Evolutionary conservation across 1,139 yeast genomes (phyloP).

Genomic region (Sugiyamaella japonica): DNA sequence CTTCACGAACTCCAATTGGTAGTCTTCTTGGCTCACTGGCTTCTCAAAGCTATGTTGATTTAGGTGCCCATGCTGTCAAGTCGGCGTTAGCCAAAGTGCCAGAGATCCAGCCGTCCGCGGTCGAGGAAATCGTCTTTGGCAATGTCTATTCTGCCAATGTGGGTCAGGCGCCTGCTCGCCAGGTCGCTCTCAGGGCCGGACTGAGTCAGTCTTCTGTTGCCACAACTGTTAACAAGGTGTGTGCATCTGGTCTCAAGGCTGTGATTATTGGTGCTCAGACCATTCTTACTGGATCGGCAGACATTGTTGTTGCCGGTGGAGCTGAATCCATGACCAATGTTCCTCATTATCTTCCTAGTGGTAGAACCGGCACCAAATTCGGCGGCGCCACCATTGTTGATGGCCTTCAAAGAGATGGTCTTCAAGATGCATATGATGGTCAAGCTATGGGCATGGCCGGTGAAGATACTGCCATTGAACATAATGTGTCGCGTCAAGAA

Average conservation of each 20-base stretch:
- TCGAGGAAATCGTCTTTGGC: constrained; percentile 91
- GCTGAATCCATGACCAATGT: constrained; percentile 97
- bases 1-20: constrained; percentile 95
- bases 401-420: constrained; percentile 88
- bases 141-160: constrained; percentile 90
- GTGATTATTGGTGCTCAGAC: constrained; percentile 88
- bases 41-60: constrained; percentile 73
- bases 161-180: constrained; percentile 98
- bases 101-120: constrained; percentile 67
- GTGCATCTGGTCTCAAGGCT: constrained; percentile 96
- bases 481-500: constrained; percentile 59
- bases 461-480: constrained; percentile 86
- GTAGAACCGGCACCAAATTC: constrained; percentile 84
- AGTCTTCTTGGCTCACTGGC: constrained; percentile 84
- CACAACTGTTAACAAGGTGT: constrained; percentile 91
- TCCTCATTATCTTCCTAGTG: constrained; percentile 87
- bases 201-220: constrained; percentile 76
- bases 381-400: constrained; percentile 80
- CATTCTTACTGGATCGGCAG: constrained; percentile 85
- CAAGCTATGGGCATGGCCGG: constrained; percentile 95
- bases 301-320: constrained; percentile 94
- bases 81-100: constrained; percentile 83
- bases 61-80: constrained; percentile 90
- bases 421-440: constrained; percentile 83
- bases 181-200: constrained; percentile 91